Conservation (phyloP, 768 basidiomycete species). For the Trametes cinnabarina region DNA sequence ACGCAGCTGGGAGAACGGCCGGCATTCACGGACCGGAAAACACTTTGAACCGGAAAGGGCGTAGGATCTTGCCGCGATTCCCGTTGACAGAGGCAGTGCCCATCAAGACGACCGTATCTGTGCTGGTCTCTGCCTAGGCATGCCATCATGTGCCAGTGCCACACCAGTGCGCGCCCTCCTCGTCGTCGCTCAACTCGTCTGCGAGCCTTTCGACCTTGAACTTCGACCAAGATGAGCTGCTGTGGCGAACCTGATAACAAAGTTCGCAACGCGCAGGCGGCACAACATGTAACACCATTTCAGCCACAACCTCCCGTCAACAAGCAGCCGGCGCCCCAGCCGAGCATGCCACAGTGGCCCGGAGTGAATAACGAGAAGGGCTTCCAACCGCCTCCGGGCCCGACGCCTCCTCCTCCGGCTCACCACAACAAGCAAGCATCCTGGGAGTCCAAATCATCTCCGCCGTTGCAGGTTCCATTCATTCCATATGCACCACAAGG, state of each 20-base stretch:
- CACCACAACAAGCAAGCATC: slow-evolving; percentile 15
- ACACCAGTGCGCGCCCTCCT: not conserved
- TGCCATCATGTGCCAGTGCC: not conserved
- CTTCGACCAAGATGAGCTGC: slow-evolving; percentile 52
- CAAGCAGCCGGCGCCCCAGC: slow-evolving; percentile 51
- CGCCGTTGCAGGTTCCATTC: slow-evolving; percentile 12
- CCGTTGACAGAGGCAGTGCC: not conserved
- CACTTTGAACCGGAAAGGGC: not conserved
- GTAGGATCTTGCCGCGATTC: not conserved
- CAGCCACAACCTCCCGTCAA: slow-evolving; percentile 33
- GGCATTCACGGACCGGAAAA: not conserved
- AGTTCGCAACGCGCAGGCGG: slow-evolving; percentile 28
- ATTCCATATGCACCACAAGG: slow-evolving; percentile 15
- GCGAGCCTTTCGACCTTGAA: not conserved
- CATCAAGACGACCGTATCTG: not conserved
- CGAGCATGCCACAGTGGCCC: slow-evolving; percentile 31
- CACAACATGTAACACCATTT: slow-evolving; percentile 31
- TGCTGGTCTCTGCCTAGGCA: not conserved
- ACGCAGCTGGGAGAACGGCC: not conserved
- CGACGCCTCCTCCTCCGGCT: slow-evolving; percentile 46
- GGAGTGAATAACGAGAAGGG: slow-evolving; percentile 33
- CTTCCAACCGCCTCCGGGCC: slow-evolving; percentile 42
- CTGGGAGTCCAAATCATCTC: slow-evolving; percentile 17
- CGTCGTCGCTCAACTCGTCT: not conserved
- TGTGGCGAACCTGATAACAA: slow-evolving; percentile 52